Percentiles rank a stretch among this genome's conserved stretches.
These are phyloP conservation scores for Nakazawaea wyomingensis DNA, from an alignment of 805 yeast species.

Conservation along the genomic window DNA sequence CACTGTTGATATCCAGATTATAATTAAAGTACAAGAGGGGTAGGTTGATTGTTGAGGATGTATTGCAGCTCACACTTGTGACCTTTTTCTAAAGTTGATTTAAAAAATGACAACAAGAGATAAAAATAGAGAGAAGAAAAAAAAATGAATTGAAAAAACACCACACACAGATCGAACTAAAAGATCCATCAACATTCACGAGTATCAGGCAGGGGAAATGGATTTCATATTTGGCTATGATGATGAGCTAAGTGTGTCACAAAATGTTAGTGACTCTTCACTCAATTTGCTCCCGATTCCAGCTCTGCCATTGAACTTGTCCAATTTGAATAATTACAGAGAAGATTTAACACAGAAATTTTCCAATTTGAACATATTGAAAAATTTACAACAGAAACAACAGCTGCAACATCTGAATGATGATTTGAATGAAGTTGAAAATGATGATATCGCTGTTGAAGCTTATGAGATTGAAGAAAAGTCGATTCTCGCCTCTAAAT, in stretches of 20 bases:
- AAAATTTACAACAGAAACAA: slow-evolving; percentile 18
- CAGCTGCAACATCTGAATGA: slow-evolving; percentile 6
- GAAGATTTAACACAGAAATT: slow-evolving; percentile 32
- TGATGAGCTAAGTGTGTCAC: not conserved
- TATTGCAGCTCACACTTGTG: no score
- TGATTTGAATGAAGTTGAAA: slow-evolving; percentile 10
- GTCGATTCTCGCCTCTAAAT: slow-evolving; percentile 34
- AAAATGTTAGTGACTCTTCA: not conserved
- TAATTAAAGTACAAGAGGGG: no score
- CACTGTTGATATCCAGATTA: no score
- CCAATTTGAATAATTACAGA: slow-evolving; percentile 27
- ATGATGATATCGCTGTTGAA: slow-evolving; percentile 8
- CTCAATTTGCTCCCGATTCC: slow-evolving; percentile 26
- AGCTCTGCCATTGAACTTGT: slow-evolving; percentile 33
- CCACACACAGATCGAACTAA: no score
- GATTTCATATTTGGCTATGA: slow-evolving; percentile 11
- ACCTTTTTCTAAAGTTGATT: no score
- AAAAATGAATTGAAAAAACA: no score
- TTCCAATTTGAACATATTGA: slow-evolving; percentile 28
- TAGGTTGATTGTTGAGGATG: no score
- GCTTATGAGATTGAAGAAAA: slow-evolving; percentile 8
- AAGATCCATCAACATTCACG: no score
- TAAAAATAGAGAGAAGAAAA: not conserved
- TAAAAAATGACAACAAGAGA: not conserved
- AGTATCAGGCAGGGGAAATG: not conserved